Evolutionary conservation across 495 filamentous ascomycete species (phyloP).

Genomic region (Chaetomidium leptoderma): DNA sequence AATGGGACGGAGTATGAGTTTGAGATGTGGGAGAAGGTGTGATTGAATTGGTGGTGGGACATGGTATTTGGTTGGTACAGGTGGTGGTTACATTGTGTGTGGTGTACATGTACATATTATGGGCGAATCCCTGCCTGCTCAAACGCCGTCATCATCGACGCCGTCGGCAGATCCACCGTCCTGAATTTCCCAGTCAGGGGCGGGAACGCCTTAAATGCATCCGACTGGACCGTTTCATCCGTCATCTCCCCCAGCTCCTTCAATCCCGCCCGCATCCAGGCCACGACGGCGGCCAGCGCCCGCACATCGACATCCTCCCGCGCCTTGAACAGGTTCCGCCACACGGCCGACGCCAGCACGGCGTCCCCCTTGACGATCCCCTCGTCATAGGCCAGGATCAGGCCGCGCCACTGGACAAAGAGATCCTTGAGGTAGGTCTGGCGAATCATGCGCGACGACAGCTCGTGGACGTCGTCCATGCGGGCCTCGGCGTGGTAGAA

Average conservation of each 20-base stretch:
- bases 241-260: slow-evolving; percentile 57
- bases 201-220: slow-evolving; percentile 35
- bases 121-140: slow-evolving; percentile 4
- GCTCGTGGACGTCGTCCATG: slow-evolving; percentile 68
- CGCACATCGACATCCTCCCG: slow-evolving; percentile 65
- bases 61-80: neutral
- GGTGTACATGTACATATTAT: neutral
- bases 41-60: slow-evolving; percentile 16
- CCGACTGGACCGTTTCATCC: slow-evolving; percentile 49
- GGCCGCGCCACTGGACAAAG: slow-evolving; percentile 85
- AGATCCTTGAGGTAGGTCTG: slow-evolving; percentile 89
- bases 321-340: slow-evolving; percentile 88
- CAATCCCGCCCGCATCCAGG: slow-evolving; percentile 69
- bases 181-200: slow-evolving; percentile 41
- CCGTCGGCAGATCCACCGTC: slow-evolving; percentile 36
- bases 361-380: slow-evolving; percentile 78
- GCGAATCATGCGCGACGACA: slow-evolving; percentile 59
- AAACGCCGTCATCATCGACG: slow-evolving; percentile 24
- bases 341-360: slow-evolving; percentile 79
- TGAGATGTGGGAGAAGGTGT: slow-evolving; percentile 58
- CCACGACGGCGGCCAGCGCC: slow-evolving; percentile 67
- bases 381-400: slow-evolving; percentile 81
- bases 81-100: neutral
- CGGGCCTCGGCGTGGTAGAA: slow-evolving; percentile 85
- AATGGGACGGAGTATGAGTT: slow-evolving; percentile 57